Evolutionary conservation across 2,329 filamentous ascomycete species (phyloP), one percentile per base, ranked within the genome.

Genomic region (Botryotinia narcissicola): DNA sequence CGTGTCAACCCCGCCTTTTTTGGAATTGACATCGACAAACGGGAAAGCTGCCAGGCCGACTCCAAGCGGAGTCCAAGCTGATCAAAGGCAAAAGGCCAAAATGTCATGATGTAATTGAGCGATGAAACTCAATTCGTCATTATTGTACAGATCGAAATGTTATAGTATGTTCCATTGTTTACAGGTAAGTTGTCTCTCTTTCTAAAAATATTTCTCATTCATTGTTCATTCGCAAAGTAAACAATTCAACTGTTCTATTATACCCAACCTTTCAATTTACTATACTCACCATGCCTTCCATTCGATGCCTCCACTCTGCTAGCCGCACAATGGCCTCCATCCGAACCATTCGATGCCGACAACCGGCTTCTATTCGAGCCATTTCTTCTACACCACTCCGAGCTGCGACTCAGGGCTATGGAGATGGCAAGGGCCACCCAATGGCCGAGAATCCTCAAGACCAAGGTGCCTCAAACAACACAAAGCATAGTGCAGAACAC

Each of bases 341-440:
- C 25, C 35, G 35, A 18, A 57, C n/a, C 9, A 68, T 42, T 73
- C 73, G 32, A 68, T 57, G 10, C 29, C 75, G 75, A n/a, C 75
- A 75, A 48, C 37, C 71, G 40, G 14, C 72, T 20, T 37, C 74
- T 32, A 66, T 62, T 44, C 77, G 78, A 70, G 46, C 64, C 7
- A 37, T 80, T 22, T 77, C 78, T 35, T 73, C 74, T 25, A 77
- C 75, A 16, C 61, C 67, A 75, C 10, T 68, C 40, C 71, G 71
- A 59, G 48, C 71, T 29, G 25, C 57, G 18, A 51, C 71, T 59
- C 79, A 82, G 78, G 83, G 83, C 25, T 85, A 85, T 72, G 83
- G 84, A n/a, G 81, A 84, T 73, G 83, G 80, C 42, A 77, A 83
- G 71, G 83, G 83, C 25, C 77, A 83, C 60, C 83, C 83, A 1